phyloP scores from a whole-genome alignment of 148 eudicot genomes.

The Rhododendron ferrugineum region DNA sequence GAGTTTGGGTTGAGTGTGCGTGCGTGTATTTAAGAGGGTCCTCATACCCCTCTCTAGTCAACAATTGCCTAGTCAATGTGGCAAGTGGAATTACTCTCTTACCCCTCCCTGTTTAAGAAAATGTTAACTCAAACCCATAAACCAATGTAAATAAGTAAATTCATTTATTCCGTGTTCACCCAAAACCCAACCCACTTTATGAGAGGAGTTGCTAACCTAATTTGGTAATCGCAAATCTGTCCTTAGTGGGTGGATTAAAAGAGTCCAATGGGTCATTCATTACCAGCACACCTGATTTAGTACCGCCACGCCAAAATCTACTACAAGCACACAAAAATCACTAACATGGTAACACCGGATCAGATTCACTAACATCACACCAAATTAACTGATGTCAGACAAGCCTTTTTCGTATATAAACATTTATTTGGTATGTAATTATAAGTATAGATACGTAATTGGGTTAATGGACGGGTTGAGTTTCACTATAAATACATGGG shows the following conservation, averaged over 20 bases:
- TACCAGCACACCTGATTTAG: background rate
- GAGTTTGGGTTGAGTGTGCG: too few relatives aligned
- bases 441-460: background rate
- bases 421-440: background rate
- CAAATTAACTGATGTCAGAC: background rate
- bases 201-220: too few relatives aligned
- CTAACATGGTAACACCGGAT: background rate
- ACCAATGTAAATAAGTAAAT: too few relatives aligned
- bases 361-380: background rate
- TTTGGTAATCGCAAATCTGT: too few relatives aligned
- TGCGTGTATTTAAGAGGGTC: too few relatives aligned
- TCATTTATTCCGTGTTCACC: too few relatives aligned
- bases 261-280: background rate
- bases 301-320: background rate
- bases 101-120: too few relatives aligned
- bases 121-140: background rate
- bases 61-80: too few relatives aligned
- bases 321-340: background rate
- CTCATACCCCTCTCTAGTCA: too few relatives aligned
- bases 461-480: background rate
- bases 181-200: too few relatives aligned
- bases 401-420: background rate
- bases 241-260: background rate
- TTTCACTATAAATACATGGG: background rate
- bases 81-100: too few relatives aligned